Evolutionary conservation across 768 basidiomycete species (phyloP).

Genomic region (Tulasnella sp.): DNA sequence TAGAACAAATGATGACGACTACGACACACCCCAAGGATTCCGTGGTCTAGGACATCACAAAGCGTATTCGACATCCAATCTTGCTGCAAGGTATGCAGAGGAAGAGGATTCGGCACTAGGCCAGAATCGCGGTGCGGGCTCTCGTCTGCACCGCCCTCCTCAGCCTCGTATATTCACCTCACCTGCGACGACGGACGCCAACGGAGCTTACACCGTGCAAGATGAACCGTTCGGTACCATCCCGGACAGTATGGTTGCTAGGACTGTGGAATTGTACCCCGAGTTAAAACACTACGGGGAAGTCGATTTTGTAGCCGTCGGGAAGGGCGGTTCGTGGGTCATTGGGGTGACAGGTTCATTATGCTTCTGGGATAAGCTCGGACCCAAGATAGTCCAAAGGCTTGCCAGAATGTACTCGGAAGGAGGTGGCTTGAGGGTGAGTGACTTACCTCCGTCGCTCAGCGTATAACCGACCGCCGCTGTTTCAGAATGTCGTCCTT

Average conservation of each 20-base stretch:
- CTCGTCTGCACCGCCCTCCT: background rate
- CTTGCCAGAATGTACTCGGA: background rate
- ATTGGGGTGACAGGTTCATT: conserved; percentile 6
- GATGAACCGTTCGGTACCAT: conserved; percentile 6
- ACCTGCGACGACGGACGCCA: background rate
- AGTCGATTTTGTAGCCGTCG: conserved; percentile 8
- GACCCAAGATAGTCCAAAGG: background rate
- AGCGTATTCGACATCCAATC: no score
- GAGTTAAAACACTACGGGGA: conserved; percentile 7
- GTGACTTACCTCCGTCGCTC: background rate
- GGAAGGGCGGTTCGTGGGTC: conserved; percentile 1
- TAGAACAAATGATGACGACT: background rate
- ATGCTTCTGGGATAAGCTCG: conserved; percentile 4
- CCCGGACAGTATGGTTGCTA: background rate
- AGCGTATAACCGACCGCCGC: background rate
- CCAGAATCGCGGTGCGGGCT: background rate
- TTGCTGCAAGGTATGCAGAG: no score
- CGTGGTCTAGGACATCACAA: no score
- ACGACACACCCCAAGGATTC: background rate
- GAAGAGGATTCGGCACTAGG: background rate
- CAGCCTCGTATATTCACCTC: background rate
- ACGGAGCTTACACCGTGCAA: background rate
- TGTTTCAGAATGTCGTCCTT: conserved; percentile 1
- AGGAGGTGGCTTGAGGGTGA: background rate
- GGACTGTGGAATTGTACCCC: background rate